Percentiles rank a stretch among this genome's conserved stretches.
Evolutionary conservation across 371 early-diverging fungal species (phyloP).

Genomic region (Mucor lusitanicus): DNA sequence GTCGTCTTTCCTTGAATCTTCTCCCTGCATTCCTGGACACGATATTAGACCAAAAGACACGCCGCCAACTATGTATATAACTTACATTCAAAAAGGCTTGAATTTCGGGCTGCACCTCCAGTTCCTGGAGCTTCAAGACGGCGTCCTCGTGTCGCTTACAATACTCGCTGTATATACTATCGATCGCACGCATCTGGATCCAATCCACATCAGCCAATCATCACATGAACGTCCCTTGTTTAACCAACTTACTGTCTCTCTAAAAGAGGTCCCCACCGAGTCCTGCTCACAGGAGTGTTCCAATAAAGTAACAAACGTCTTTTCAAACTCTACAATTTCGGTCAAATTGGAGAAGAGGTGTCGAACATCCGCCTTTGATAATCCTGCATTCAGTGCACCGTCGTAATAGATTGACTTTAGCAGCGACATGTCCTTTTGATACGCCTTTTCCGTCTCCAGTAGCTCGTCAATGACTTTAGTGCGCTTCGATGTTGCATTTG

Average conservation of each 20-base stretch:
- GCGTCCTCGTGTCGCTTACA: slow-evolving; percentile 79
- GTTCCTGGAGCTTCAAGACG: slow-evolving; percentile 61
- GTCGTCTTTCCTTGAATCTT: slow-evolving; percentile 65
- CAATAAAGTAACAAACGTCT: slow-evolving; percentile 42
- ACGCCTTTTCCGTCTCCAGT: slow-evolving; percentile 69
- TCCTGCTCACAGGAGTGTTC: slow-evolving; percentile 26
- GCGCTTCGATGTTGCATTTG: slow-evolving; percentile 27
- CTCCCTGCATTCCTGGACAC: slow-evolving; percentile 48
- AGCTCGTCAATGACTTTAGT: slow-evolving; percentile 64
- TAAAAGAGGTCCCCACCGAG: slow-evolving; percentile 62
- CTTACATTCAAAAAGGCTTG: slow-evolving; percentile 57
- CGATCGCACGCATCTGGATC: slow-evolving; percentile 50
- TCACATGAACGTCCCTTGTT: not conserved
- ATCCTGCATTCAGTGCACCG: slow-evolving; percentile 45
- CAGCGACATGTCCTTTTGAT: slow-evolving; percentile 70
- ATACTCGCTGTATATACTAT: slow-evolving; percentile 70
- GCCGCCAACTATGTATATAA: not conserved
- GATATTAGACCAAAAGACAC: not conserved
- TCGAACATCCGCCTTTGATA: slow-evolving; percentile 58
- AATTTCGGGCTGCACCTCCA: slow-evolving; percentile 45
- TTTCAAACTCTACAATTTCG: slow-evolving; percentile 60
- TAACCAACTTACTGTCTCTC: slow-evolving; percentile 51
- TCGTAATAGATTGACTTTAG: slow-evolving; percentile 68
- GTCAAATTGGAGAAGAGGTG: slow-evolving; percentile 69
- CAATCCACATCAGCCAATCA: not conserved